Percentiles rank a stretch among this genome's conserved stretches.
Conservation (phyloP, 2,329 filamentous ascomycete species). For the Penicillium sp. region DNA sequence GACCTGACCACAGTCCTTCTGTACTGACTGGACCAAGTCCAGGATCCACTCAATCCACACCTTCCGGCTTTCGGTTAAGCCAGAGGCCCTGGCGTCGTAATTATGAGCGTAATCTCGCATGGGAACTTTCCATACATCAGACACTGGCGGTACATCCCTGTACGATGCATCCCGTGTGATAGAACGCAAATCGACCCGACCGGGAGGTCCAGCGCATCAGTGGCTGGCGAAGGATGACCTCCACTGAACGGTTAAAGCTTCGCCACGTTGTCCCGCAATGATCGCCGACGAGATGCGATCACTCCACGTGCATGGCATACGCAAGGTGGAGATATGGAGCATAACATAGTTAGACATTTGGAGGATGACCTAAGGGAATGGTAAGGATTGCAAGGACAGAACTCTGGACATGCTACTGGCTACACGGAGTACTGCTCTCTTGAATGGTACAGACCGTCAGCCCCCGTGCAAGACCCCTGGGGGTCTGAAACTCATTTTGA, state of each 20-base stretch:
- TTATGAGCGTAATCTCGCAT: constrained; percentile 8
- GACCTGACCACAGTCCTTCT: background rate
- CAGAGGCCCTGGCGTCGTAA: constrained; percentile 12
- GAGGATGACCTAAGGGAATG: background rate
- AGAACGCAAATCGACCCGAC: background rate
- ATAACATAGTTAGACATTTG: no score
- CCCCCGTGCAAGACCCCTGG: background rate
- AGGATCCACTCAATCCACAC: constrained; percentile 1
- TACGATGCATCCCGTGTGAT: background rate
- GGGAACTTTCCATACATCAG: background rate
- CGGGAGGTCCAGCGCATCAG: background rate
- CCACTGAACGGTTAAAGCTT: constrained; percentile 10
- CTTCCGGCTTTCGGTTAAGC: background rate
- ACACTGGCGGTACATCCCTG: background rate
- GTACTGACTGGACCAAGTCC: background rate
- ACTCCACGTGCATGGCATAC: background rate
- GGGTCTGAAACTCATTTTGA: background rate
- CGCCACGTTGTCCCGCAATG: constrained; percentile 2
- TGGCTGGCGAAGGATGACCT: background rate
- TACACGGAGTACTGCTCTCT: background rate
- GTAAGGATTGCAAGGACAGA: background rate
- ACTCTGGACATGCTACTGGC: background rate
- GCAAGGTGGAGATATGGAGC: background rate
- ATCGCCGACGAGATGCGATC: background rate
- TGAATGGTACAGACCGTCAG: background rate